Evolutionary conservation across 73 alveolate species (phyloP).

Genomic region (Diophrys appendiculata): DNA sequence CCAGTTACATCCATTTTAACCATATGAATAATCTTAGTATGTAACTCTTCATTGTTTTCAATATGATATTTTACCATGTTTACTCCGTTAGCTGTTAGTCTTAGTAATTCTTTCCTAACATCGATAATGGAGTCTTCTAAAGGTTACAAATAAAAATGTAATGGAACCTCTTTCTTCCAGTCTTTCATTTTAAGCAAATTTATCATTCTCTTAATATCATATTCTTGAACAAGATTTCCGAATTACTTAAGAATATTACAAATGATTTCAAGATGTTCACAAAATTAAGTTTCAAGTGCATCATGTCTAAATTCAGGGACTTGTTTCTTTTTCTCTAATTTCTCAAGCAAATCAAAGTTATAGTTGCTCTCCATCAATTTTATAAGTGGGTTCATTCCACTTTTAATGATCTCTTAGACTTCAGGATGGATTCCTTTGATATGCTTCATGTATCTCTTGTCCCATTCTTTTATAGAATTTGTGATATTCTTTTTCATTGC

Average conservation of each 20-base stretch:
- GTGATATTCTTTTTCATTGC: conserved; percentile 52
- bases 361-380: conserved; percentile 48
- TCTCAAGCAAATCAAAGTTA: conserved; percentile 57
- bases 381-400: conserved; percentile 43
- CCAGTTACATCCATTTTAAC: conserved; percentile 55
- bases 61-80: conserved; percentile 38
- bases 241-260: conserved; percentile 38
- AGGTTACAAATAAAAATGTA: conserved; percentile 51
- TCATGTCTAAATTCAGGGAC: conserved; percentile 57
- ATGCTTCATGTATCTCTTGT: conserved; percentile 47
- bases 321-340: conserved; percentile 40
- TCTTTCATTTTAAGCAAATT: conserved; percentile 38
- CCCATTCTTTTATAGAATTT: conserved; percentile 52
- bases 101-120: conserved; percentile 30
- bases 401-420: conserved; percentile 26
- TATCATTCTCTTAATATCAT: conserved; percentile 50
- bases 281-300: conserved; percentile 53
- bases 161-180: conserved; percentile 53
- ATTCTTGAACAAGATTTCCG: conserved; percentile 45
- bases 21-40: conserved; percentile 41
- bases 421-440: conserved; percentile 45
- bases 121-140: conserved; percentile 29
- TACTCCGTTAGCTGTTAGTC: conserved; percentile 45
- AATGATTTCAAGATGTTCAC: conserved; percentile 41
- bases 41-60: conserved; percentile 41